A percentile compares a stretch with the other conserved stretches of the same genome.
Evolutionary conservation across 345 rosid genomes (phyloP).

Genomic region (Aethionema arabicum): DNA sequence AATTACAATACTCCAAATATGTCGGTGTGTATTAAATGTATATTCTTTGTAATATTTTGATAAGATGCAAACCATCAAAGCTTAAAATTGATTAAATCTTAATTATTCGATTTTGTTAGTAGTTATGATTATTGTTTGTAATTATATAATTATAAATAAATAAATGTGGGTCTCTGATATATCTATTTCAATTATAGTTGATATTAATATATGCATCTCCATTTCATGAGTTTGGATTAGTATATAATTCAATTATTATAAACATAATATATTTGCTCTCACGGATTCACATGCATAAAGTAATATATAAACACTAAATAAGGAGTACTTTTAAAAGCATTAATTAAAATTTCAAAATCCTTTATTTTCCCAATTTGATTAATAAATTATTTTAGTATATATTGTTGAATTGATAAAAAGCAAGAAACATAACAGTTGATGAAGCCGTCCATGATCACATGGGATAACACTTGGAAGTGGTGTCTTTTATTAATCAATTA

Average conservation of each 20-base stretch:
- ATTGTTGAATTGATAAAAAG: not conserved
- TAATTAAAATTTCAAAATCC: not conserved
- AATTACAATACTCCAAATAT: too few species aligned
- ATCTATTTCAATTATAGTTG: not conserved
- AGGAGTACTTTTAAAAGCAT: not conserved
- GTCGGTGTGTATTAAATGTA: not conserved
- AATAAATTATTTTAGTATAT: not conserved
- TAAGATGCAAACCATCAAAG: constrained; percentile 7
- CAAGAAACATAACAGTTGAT: not conserved
- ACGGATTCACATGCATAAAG: constrained; percentile 28
- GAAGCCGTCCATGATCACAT: constrained; percentile 35
- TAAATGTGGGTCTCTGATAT: constrained; percentile 2
- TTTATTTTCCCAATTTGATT: not conserved
- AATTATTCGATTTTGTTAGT: constrained; percentile 6
- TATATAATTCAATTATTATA: not conserved
- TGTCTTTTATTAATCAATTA: constrained; percentile 11
- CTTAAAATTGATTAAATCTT: constrained; percentile 18
- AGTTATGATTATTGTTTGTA: not conserved
- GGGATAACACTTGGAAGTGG: constrained; percentile 35
- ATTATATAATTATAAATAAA: constrained; percentile 6
- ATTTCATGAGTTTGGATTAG: constrained; percentile 8
- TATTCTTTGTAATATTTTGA: not conserved
- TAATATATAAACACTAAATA: constrained; percentile 20
- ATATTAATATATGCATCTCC: not conserved
- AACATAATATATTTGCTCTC: constrained; percentile 13